A percentile compares a stretch with the other conserved stretches of the same genome.
These are phyloP conservation scores for Kodamaea arcana DNA, from an alignment of 1,139 yeast species.

Conservation along the genomic window DNA sequence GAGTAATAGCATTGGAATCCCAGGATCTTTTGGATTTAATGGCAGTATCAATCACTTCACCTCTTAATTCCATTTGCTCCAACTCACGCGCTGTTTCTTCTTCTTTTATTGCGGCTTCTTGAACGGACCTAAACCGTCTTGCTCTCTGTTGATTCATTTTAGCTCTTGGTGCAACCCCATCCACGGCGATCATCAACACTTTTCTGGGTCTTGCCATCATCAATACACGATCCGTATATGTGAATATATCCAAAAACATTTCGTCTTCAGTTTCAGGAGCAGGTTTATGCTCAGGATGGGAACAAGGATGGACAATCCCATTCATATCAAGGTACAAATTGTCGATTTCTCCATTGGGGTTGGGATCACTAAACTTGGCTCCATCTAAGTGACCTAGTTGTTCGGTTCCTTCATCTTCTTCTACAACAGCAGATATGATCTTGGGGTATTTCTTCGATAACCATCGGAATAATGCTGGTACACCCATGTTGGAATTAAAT, in stretches of 20 bases:
- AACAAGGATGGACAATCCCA: conserved; percentile 96
- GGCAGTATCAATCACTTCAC: conserved; percentile 63
- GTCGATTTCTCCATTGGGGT: conserved; percentile 94
- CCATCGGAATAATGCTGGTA: conserved; percentile 98
- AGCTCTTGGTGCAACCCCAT: conserved; percentile 98
- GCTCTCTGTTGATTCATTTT: conserved; percentile 98
- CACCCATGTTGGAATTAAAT: conserved; percentile 55
- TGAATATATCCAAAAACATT: conserved; percentile 87
- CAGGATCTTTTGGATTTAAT: conserved; percentile 56
- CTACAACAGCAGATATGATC: conserved; percentile 85
- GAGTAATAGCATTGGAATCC: conserved; percentile 98
- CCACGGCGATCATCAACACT: conserved; percentile 90
- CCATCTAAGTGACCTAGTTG: conserved; percentile 43
- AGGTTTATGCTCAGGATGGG: conserved; percentile 92
- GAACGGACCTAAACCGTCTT: conserved; percentile 91
- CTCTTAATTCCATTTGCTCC: conserved; percentile 50
- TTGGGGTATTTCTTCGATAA: conserved; percentile 89
- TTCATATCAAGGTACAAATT: conserved; percentile 92
- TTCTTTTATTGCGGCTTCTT: conserved; percentile 74
- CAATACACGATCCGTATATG: conserved; percentile 82
- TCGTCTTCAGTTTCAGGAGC: conserved; percentile 94
- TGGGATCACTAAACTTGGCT: conserved; percentile 66
- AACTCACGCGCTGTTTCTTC: conserved; percentile 57
- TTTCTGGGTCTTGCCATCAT: conserved; percentile 95
- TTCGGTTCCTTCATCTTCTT: conserved; percentile 55